A percentile compares a stretch with the other conserved stretches of the same genome.
These are phyloP conservation scores for Cunninghamia lanceolata DNA, from an alignment of 75 land plant genomes.

Conservation along the genomic window DNA sequence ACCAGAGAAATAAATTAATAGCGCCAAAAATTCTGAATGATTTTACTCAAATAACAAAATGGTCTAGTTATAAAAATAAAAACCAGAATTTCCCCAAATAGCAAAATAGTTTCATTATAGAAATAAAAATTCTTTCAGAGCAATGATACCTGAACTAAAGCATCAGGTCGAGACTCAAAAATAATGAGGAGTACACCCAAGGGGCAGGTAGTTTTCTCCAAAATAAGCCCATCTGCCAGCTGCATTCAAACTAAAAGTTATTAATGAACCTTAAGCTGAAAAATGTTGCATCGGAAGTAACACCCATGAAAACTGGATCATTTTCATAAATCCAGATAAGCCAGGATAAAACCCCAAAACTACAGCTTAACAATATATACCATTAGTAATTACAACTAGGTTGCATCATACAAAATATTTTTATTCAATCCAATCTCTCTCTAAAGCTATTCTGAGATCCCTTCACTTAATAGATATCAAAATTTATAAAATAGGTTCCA, in stretches of 20 bases:
- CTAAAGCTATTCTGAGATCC: neutral
- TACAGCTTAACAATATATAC: neutral
- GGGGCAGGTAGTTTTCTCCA: slow-evolving; percentile 86
- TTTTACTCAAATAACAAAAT: neutral
- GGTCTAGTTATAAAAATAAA: neutral
- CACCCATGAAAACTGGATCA: neutral
- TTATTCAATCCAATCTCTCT: neutral
- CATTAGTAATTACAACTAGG: neutral
- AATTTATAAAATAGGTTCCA: neutral
- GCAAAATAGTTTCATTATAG: neutral
- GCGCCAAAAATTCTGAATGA: neutral
- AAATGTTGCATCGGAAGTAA: neutral
- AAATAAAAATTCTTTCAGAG: neutral
- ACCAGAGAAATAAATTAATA: neutral
- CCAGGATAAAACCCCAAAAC: neutral
- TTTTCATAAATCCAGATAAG: neutral
- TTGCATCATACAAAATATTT: neutral
- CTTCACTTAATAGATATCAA: neutral
- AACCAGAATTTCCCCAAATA: neutral
- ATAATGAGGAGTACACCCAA: slow-evolving; percentile 92
- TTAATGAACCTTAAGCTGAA: neutral
- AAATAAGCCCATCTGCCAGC: slow-evolving; percentile 83
- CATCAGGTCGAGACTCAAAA: slow-evolving; percentile 98
- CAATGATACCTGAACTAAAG: slow-evolving; percentile 88
- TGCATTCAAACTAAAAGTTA: slow-evolving; percentile 21